A percentile compares a stretch with the other conserved stretches of the same genome.
These are phyloP conservation scores for Adenanthera pavonina DNA, from an alignment of 306 rosid genomes.

Conservation along the genomic window DNA sequence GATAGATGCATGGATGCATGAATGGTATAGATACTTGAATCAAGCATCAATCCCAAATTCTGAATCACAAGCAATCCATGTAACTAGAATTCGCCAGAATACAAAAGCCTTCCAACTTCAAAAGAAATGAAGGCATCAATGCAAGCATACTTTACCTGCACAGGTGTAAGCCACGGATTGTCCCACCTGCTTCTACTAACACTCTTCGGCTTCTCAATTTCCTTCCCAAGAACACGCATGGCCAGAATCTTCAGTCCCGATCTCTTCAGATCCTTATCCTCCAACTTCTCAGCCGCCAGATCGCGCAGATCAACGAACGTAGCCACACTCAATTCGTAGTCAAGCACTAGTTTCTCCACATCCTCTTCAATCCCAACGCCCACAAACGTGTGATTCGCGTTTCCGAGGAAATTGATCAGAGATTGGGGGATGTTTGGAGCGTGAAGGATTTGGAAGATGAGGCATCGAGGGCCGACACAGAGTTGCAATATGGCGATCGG, in stretches of 20 bases:
- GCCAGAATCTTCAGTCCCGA: constrained; percentile 38
- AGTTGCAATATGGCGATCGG: constrained; percentile 42
- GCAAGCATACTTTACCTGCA: constrained; percentile 48
- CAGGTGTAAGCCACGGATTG: constrained; percentile 4
- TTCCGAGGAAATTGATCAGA: constrained; percentile 26
- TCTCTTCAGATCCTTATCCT: not conserved
- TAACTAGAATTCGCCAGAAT: not conserved
- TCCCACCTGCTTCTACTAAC: constrained; percentile 44
- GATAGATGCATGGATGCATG: no score
- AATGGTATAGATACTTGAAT: not conserved
- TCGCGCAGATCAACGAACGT: constrained; percentile 37
- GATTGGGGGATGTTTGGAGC: constrained; percentile 35
- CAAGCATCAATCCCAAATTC: not conserved
- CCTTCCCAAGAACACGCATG: constrained; percentile 17
- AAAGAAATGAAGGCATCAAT: constrained; percentile 47
- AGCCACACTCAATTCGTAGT: constrained; percentile 11
- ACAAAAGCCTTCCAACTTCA: constrained; percentile 36
- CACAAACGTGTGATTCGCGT: constrained; percentile 26
- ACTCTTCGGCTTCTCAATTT: constrained; percentile 35
- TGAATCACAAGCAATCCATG: not conserved
- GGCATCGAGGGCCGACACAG: constrained; percentile 42
- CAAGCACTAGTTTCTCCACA: constrained; percentile 40
- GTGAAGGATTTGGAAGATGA: constrained; percentile 49
- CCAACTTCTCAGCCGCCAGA: constrained; percentile 30
- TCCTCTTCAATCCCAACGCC: constrained; percentile 49